Conservation (phyloP, 1,284 basidiomycete species). For the Earliella scabrosa region DNA sequence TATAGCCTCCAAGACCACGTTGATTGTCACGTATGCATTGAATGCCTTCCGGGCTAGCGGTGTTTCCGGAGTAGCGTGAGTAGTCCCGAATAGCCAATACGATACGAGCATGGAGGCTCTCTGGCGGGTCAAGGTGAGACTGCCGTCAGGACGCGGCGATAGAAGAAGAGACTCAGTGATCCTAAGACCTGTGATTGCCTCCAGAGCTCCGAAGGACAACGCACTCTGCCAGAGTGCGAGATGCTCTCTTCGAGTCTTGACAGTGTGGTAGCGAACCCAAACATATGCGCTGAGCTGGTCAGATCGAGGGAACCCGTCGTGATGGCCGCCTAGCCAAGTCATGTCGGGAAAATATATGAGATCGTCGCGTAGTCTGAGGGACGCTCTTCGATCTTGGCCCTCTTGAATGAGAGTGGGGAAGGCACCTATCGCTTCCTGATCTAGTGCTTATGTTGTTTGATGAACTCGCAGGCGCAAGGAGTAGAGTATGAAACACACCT, state of each 20-base stretch:
- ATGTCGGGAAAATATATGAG: neutral
- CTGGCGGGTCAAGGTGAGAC: neutral
- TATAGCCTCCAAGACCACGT: neutral
- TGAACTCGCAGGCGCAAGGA: no score
- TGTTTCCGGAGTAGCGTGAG: neutral
- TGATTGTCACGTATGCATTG: neutral
- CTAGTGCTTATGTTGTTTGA: no score
- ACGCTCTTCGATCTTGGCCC: neutral
- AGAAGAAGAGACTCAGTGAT: slow-evolving; percentile 8
- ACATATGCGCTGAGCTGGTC: slow-evolving; percentile 1
- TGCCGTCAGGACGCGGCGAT: neutral
- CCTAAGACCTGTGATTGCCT: neutral
- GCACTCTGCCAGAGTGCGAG: slow-evolving; percentile 10
- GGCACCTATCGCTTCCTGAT: no score
- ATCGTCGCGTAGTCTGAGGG: neutral
- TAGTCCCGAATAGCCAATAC: neutral
- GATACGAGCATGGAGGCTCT: neutral
- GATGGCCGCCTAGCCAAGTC: neutral
- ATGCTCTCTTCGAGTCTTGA: neutral
- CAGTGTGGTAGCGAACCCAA: neutral
- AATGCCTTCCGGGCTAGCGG: neutral
- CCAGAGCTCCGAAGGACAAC: slow-evolving; percentile 10
- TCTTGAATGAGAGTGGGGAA: no score
- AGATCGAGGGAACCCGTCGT: neutral
- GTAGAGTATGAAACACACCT: no score